Evolutionary conservation across 305 asterid species (phyloP), one percentile per base, ranked within the genome.

Genomic region (Solanum hybrid): DNA sequence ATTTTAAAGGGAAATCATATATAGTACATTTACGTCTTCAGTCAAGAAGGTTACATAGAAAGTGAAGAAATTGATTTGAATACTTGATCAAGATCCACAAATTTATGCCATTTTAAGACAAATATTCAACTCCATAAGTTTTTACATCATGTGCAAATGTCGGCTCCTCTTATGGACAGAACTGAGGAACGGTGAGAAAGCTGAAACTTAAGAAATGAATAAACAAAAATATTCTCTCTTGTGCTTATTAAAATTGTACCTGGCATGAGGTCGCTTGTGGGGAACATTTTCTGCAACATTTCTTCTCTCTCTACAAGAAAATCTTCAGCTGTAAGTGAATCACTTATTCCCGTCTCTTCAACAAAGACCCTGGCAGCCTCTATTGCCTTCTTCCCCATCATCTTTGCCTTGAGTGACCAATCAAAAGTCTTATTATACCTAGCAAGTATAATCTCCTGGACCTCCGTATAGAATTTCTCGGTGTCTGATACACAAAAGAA

Each of bases 381-480:
- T 78, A 97, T 96, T 37, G 99, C 99, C 93, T 97, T 97, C 95
- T 85, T 97, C 10, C 99, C 99, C 99, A 97, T 96, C 99, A 97
- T 96, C 94, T 93, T 96, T 34, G 99, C 98, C 94, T 95, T 96
- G 76, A 97, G 95, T 85, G 99, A 94, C 99, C 99, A 97, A 89
- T 96, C 98, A 95, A 97, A 96, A 81, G 97, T 95, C 93, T 96
- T 97, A 85, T 94, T 94, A 93, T 92, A 96, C 94, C 98, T 95
- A n/a, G 98, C 92, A 32, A 97, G 98, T 89, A 97, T 95, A 41
- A 77, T 95, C 93, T 97, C 98, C 93, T 97, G 99, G 89, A 97
- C 99, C 92, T 95, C 95, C 75, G 98, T 94, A 91, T 96, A 97
- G 94, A 96, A 97, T 89, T 96, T 95, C 94, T 97, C 99, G 12